phyloP scores from a whole-genome alignment of 2,329 filamentous ascomycete genomes.

The Byssochlamys sp. region DNA sequence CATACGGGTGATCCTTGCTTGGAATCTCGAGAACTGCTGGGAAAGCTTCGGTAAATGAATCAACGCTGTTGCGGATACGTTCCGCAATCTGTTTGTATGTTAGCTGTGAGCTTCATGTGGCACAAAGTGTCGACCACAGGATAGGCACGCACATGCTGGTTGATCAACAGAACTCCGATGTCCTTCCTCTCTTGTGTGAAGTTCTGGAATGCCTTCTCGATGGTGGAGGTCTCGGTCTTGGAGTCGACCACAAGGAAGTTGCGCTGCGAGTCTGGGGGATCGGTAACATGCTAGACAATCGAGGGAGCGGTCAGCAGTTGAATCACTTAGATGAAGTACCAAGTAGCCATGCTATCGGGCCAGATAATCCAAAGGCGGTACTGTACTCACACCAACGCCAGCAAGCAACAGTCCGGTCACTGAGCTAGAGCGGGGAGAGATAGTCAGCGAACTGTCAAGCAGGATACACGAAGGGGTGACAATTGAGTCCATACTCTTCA shows the following conservation, averaged over 20 bases:
- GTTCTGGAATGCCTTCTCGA: slow-evolving; percentile 79
- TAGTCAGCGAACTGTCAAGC: slow-evolving; percentile 7
- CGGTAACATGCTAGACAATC: slow-evolving; percentile 67
- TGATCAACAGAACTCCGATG: slow-evolving; percentile 92
- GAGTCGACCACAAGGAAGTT: slow-evolving; percentile 94
- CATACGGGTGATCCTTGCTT: slow-evolving; percentile 97
- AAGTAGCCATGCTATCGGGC: neutral
- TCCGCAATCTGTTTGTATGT: slow-evolving; percentile 64
- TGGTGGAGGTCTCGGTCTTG: slow-evolving; percentile 81
- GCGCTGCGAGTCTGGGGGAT: slow-evolving; percentile 79
- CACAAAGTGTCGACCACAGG: neutral
- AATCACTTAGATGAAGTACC: neutral
- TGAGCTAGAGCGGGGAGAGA: slow-evolving; percentile 51
- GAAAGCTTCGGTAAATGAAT: slow-evolving; percentile 87
- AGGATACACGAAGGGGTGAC: neutral
- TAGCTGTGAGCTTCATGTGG: neutral
- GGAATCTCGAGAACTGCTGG: slow-evolving; percentile 94
- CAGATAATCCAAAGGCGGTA: neutral
- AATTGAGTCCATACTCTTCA: slow-evolving; percentile 51
- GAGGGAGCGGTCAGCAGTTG: neutral
- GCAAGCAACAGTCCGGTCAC: slow-evolving; percentile 91
- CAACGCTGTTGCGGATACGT: slow-evolving; percentile 79
- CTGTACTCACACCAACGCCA: slow-evolving; percentile 69
- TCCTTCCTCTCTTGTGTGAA: slow-evolving; percentile 89
- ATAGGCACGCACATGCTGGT: slow-evolving; percentile 68